Evolutionary conservation across 768 basidiomycete species (phyloP).

Genomic region (Amanita jacksonii): DNA sequence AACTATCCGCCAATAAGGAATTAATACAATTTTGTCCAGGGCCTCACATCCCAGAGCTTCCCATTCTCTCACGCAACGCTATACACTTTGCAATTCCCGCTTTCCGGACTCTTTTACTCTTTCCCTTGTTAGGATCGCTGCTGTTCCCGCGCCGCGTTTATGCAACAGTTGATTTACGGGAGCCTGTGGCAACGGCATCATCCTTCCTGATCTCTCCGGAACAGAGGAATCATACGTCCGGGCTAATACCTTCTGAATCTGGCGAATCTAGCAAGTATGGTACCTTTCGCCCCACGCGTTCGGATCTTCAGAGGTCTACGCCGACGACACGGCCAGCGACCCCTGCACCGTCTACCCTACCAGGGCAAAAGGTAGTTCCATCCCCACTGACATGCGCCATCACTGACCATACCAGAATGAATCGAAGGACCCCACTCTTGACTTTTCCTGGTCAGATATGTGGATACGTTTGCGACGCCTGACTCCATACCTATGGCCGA

Average conservation of each 20-base stretch:
- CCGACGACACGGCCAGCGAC: slow-evolving; percentile 47
- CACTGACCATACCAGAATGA: slow-evolving; percentile 20
- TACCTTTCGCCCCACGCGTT: slow-evolving; percentile 50
- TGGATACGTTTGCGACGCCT: slow-evolving; percentile 55
- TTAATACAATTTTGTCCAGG: slow-evolving; percentile 9
- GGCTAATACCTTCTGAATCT: slow-evolving; percentile 30
- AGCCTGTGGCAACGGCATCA: slow-evolving; percentile 34
- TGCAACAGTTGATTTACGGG: slow-evolving; percentile 34
- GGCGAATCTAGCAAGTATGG: slow-evolving; percentile 58
- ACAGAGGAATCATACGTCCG: slow-evolving; percentile 31
- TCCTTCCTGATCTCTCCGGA: slow-evolving; percentile 49
- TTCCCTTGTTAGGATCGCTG: slow-evolving; percentile 52
- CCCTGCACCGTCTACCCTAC: slow-evolving; percentile 31
- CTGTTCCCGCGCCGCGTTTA: slow-evolving; percentile 58
- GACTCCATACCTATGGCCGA: slow-evolving; percentile 80
- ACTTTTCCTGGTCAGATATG: slow-evolving; percentile 67
- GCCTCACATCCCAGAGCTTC: slow-evolving; percentile 23
- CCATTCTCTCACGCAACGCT: slow-evolving; percentile 20
- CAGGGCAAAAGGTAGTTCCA: slow-evolving; percentile 28
- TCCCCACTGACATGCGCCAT: not conserved
- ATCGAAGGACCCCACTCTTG: slow-evolving; percentile 41
- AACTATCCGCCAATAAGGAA: slow-evolving; percentile 11
- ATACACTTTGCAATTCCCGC: slow-evolving; percentile 43
- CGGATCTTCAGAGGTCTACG: slow-evolving; percentile 40
- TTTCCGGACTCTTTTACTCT: slow-evolving; percentile 54